phyloP scores from a whole-genome alignment of 148 eudicot genomes.

The Spergularia marina region DNA sequence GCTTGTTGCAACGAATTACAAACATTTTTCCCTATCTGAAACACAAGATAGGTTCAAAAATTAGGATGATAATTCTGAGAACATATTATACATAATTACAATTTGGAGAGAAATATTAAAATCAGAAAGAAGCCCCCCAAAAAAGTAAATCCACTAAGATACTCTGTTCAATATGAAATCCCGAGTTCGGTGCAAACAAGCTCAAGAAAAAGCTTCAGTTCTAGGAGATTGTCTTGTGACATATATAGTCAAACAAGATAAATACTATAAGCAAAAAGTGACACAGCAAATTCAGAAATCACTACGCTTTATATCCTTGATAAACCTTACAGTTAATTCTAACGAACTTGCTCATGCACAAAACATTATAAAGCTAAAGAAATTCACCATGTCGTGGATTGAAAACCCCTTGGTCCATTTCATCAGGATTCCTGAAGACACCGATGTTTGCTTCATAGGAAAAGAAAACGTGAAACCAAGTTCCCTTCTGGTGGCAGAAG shows the following conservation, averaged over 20 bases:
- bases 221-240: not conserved
- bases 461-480: slow-evolving; percentile 92
- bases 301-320: not conserved
- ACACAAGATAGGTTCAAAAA: not conserved
- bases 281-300: not conserved
- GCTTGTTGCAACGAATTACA: slow-evolving; percentile 61
- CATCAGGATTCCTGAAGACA: slow-evolving; percentile 65
- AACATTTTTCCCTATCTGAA: slow-evolving; percentile 77
- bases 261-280: not conserved
- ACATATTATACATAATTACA: not conserved
- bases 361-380: not conserved
- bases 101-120: not conserved
- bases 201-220: not conserved
- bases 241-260: not conserved
- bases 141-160: not conserved
- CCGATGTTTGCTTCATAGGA: slow-evolving; percentile 82
- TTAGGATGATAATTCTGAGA: not conserved
- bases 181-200: not conserved
- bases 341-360: not conserved
- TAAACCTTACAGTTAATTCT: not conserved
- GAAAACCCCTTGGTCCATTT: slow-evolving; percentile 92
- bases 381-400: slow-evolving; percentile 78
- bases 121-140: too few relatives aligned
- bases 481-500: slow-evolving; percentile 46
- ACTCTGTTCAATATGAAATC: not conserved